Base-by-base conservation (phyloP, 1,139 yeast species). In the Hanseniaspora gamundiae region DNA sequence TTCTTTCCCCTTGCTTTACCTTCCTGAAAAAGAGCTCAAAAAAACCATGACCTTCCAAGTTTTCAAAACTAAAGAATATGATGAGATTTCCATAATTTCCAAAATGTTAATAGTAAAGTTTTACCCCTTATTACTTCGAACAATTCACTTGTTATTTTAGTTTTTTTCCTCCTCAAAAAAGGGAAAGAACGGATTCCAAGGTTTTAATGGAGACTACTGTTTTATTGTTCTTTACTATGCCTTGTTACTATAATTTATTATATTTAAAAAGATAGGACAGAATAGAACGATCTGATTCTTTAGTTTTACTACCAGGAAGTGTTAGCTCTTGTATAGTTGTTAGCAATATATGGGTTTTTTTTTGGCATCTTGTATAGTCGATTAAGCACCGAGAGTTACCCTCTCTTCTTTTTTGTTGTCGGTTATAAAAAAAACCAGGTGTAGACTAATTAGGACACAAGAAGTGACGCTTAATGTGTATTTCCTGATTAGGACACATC, bases 121-220 rank as follows among this genome's bases (percentile, higher is more conserved):
- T 42, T 42, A 24, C 35, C 42, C 40, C 11, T 24, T 35, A 33
- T 39, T 9, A 24, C 26, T 24, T 24, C 45, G 45, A 42, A 42
- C 45, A 42, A 42, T 42, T 42, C 45, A 13, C 20, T 17, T 9
- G 19, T 7, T 16, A 24, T 13, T 38, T 10, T 28, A 4, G n/a
- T n/a, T n/a, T n/a, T n/a, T n/a, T n/a, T n/a, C n/a, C n/a, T n/a
- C n/a, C n/a, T n/a, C n/a, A n/a, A n/a, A n/a, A n/a, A n/a, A n/a
- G n/a, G n/a, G n/a, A n/a, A n/a, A n/a, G n/a, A n/a, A 5, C 6
- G 17, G 27, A 7, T 16, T 38, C 24, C 13, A 14, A 26, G 30
- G 45, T 42, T 42, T 42, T 42, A 30, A 39, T 42, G 45, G 45
- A 42, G 45, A 42, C 45, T 22, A 39, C 45, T 41, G 45, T 39